Conservation (phyloP, 331 rosid species). For the Stylosanthes scabra region DNA sequence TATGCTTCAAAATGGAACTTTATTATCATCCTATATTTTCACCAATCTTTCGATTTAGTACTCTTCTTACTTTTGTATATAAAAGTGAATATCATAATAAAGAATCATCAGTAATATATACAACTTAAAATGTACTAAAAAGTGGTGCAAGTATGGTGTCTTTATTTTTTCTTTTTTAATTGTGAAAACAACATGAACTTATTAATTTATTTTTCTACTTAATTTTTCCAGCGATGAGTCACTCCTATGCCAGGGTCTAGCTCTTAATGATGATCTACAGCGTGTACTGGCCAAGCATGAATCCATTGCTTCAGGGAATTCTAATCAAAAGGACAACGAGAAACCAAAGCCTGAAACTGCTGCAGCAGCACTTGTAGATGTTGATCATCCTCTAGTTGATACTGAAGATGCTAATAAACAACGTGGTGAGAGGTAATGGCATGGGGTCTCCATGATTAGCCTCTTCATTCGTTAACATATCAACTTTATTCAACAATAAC, state of each 20-base stretch:
- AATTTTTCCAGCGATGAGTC: constrained; percentile 81
- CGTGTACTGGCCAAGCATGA: constrained; percentile 90
- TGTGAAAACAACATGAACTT: no score
- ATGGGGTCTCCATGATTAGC: constrained; percentile 18
- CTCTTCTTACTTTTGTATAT: no score
- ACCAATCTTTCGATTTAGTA: no score
- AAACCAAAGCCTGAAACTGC: constrained; percentile 62
- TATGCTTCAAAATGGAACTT: not conserved
- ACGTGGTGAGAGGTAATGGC: constrained; percentile 59
- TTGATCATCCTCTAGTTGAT: constrained; percentile 77
- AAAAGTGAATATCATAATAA: no score
- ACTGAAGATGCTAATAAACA: constrained; percentile 70
- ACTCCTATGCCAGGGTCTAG: constrained; percentile 91
- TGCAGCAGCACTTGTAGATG: constrained; percentile 61
- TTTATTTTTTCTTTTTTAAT: no score
- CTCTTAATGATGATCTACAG: constrained; percentile 96
- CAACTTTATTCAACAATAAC: constrained; percentile 22
- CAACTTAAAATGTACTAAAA: no score
- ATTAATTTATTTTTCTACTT: constrained; percentile 14
- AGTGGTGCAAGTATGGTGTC: no score
- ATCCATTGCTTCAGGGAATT: constrained; percentile 79
- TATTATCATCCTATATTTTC: not conserved
- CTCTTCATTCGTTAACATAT: constrained; percentile 38
- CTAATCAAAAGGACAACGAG: constrained; percentile 54
- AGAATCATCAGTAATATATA: no score